These are phyloP conservation scores for Aurinia saxatilis DNA, from an alignment of 345 rosid genomes.

Conservation along the genomic window DNA sequence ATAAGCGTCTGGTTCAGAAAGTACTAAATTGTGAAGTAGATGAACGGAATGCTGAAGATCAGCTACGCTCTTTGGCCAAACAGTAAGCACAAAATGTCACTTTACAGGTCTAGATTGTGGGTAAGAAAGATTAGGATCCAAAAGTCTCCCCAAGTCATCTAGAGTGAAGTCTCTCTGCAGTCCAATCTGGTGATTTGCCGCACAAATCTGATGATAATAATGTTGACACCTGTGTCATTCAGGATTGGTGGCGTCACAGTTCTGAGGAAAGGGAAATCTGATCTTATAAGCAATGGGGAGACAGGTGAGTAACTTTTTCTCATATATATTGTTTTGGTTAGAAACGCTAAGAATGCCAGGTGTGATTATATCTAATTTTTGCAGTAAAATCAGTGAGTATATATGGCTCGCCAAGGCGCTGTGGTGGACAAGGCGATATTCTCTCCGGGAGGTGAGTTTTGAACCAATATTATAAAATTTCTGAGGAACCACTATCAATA, in stretches of 20 bases:
- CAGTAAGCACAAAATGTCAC: conserved; percentile 33
- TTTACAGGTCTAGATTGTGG: background rate
- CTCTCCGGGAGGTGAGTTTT: conserved; percentile 77
- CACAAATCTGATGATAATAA: background rate
- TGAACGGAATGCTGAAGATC: conserved; percentile 48
- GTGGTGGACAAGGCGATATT: conserved; percentile 97
- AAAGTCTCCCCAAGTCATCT: background rate
- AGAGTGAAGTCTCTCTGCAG: too few species aligned
- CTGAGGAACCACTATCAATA: background rate
- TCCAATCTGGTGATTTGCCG: background rate
- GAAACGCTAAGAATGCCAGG: background rate
- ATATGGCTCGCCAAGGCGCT: conserved; percentile 83
- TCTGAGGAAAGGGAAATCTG: conserved; percentile 76
- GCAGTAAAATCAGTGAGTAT: conserved; percentile 74
- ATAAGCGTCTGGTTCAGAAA: conserved; percentile 79
- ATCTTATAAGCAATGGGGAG: conserved; percentile 74
- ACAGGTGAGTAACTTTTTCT: conserved; percentile 39
- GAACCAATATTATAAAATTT: background rate
- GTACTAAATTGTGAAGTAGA: conserved; percentile 60
- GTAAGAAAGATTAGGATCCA: background rate
- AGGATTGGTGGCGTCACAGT: conserved; percentile 92
- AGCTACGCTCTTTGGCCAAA: conserved; percentile 61
- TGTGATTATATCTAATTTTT: conserved; percentile 9
- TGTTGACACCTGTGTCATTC: conserved; percentile 10
- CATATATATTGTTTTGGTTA: background rate